A percentile compares a stretch with the other conserved stretches of the same genome.
Evolutionary conservation across 2,329 filamentous ascomycete species (phyloP).

Genomic region (Blastomyces gilchristii): DNA sequence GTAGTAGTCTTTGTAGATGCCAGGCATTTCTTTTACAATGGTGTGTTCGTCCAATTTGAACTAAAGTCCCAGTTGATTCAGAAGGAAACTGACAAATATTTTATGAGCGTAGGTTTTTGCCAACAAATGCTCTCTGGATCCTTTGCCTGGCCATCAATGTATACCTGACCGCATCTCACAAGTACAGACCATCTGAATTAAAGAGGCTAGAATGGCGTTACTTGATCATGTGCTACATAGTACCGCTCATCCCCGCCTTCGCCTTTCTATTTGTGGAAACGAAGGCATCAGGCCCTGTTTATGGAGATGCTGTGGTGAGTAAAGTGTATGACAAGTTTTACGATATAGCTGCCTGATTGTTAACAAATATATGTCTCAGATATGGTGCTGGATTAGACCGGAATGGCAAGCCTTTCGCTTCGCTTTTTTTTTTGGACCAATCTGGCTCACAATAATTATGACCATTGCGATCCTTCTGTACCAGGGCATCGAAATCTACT

Average conservation of each 20-base stretch:
- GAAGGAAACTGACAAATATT: slow-evolving; percentile 6
- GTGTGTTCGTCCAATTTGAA: slow-evolving; percentile 39
- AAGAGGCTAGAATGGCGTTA: slow-evolving; percentile 62
- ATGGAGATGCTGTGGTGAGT: slow-evolving; percentile 57
- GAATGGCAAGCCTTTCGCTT: slow-evolving; percentile 64
- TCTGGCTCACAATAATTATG: slow-evolving; percentile 34
- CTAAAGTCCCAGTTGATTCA: not conserved
- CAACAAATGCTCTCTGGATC: slow-evolving; percentile 65
- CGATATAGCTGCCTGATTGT: not conserved
- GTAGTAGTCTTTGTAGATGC: slow-evolving; percentile 57
- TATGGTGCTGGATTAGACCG: slow-evolving; percentile 71
- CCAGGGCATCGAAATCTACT: slow-evolving; percentile 30
- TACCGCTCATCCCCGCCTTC: slow-evolving; percentile 60
- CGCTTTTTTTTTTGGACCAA: slow-evolving; percentile 55
- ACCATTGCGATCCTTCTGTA: slow-evolving; percentile 34
- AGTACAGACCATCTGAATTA: slow-evolving; percentile 56
- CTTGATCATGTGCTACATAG: slow-evolving; percentile 57
- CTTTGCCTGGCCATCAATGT: slow-evolving; percentile 78
- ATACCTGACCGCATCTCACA: slow-evolving; percentile 67
- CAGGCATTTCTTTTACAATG: slow-evolving; percentile 76
- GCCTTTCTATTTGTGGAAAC: slow-evolving; percentile 55
- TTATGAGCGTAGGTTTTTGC: slow-evolving; percentile 54
- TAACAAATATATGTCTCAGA: slow-evolving; percentile 24
- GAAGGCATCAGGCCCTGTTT: slow-evolving; percentile 47
- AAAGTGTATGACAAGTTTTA: not conserved